Percentiles rank a stretch among this genome's conserved stretches.
These are phyloP conservation scores for Hyaloscypha hepaticicola DNA, from an alignment of 495 filamentous ascomycete genomes.

Conservation along the genomic window DNA sequence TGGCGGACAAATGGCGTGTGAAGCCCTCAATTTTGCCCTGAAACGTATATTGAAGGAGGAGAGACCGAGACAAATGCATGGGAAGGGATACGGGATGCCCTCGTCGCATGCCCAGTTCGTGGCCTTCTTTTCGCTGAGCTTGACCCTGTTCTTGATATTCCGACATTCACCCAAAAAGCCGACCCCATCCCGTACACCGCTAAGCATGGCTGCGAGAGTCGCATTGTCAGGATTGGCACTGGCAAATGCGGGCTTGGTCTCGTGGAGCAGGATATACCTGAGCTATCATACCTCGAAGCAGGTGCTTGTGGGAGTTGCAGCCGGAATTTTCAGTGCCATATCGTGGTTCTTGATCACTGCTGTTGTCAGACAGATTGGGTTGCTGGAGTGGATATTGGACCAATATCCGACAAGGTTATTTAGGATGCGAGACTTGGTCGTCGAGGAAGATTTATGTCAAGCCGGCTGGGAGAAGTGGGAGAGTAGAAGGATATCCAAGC, in stretches of 20 bases:
- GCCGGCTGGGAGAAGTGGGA: slow-evolving; percentile 95
- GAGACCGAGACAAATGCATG: slow-evolving; percentile 76
- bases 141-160: slow-evolving; percentile 77
- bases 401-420: slow-evolving; percentile 60
- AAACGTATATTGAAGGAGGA: slow-evolving; percentile 93
- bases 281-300: slow-evolving; percentile 90
- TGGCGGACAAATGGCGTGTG: slow-evolving; percentile 86
- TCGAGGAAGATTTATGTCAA: slow-evolving; percentile 87
- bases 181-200: slow-evolving; percentile 49
- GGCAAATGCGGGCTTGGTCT: slow-evolving; percentile 64
- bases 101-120: slow-evolving; percentile 95
- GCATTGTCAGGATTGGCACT: slow-evolving; percentile 57
- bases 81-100: slow-evolving; percentile 99
- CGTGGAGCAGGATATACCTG: slow-evolving; percentile 81
- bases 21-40: slow-evolving; percentile 86
- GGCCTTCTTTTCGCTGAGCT: slow-evolving; percentile 79
- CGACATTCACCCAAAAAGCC: slow-evolving; percentile 61
- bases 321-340: slow-evolving; percentile 69
- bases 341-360: slow-evolving; percentile 76
- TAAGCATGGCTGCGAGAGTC: slow-evolving; percentile 56
- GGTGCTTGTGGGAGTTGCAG: slow-evolving; percentile 74
- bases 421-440: slow-evolving; percentile 77
- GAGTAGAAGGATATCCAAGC: slow-evolving; percentile 38
- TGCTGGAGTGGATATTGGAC: slow-evolving; percentile 71
- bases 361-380: slow-evolving; percentile 55